Base-by-base conservation (phyloP, 495 filamentous ascomycete species). In the Aspergillus bertholletiae region DNA sequence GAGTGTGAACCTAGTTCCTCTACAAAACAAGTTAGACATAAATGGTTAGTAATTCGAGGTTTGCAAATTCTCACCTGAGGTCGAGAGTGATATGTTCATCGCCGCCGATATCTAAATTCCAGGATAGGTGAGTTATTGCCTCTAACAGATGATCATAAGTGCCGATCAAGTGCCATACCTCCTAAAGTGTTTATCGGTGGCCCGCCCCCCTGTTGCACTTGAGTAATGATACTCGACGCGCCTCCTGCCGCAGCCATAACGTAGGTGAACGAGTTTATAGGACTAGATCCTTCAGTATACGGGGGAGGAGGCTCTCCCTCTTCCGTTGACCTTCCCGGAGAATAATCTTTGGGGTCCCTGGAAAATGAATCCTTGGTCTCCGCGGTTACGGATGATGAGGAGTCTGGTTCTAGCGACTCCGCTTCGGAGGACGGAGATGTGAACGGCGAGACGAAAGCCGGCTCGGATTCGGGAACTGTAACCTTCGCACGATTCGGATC, bases 21-120 rank as follows among this genome's bases (percentile, higher is more conserved):
- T 97, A 61, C 51, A 46, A 53, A 32, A 30, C 15, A 28, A 35
- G 26, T 66, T 51, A 67, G 60, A 37, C 35, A 44, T 51, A 30
- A 2, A 43, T n/a, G 18, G 54, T 9, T 49, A 35, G 30, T 8
- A 27, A 32, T 22, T 64, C 49, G 66, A 58, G 8, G 35, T 45
- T 40, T n/a, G 5, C 17, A 26, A 9, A 55, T 46, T 43, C 74
- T 60, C 88, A 96, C 93, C 93, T 84, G 55, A 97, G 81, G 68
- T 97, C 93, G 63, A 97, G 84, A 13, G 87, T 93, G 54, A 98
- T 95, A 57, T 95, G 92, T 72, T 98, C 94, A 78, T 98, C 95
- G 55, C 87, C 88, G 49, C 84, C 87, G 58, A 89, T 87, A 83
- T 92, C 89, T 93, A 55, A 30, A 47, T 13, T 20, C 23, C 21